Evolutionary conservation across 345 rosid genomes (phyloP), one percentile per base, ranked within the genome.

Genomic region (Eucalyptus curtisii): DNA sequence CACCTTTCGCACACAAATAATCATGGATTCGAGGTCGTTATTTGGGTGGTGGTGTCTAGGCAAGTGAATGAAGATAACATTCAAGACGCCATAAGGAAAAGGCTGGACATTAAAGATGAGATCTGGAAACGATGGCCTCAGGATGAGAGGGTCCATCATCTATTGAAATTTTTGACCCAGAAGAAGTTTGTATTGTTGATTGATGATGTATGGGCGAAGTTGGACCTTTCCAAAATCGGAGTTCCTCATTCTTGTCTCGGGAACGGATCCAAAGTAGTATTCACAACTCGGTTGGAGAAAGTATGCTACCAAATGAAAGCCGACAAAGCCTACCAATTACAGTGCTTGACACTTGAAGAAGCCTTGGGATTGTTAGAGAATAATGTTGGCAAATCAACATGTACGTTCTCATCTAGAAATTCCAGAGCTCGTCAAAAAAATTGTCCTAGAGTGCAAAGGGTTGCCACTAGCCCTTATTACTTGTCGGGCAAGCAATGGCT

Each of bases 391-490:
- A 49, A 49, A 49, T 49, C 3, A 0, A 49, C 0, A n/a, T 49
- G 0, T 15, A 49, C 52, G 15, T 49, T 49, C 3, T 49, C 0
- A 49, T 49, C 7, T 3, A 6, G 3, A 49, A 49, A 49, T 49
- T 49, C 7, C 0, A 49, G 52, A 49, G 19, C 19, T 15, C 1
- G 52, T 19, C 52, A 40, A 25, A 30, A 3, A 31, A 25, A 87
- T 90, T 10, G 57, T 33, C 42, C 3, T 5, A 11, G 86, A 82
- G 68, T 89, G 91, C 47, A 59, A 31, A 31, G 89, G 89, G 31
- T 61, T 91, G 76, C 93, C 93, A 44, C 68, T 91, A 5, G 90
- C 91, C n/a, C 86, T 90, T 13, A n/a, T 87, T 44, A 90, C 89
- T n/a, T 27, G 13, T 88, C 1, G 89, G 87, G 7, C 40, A 40